phyloP scores from a whole-genome alignment of 192 early-diverging fungal genomes.

The Anaeromyces robustus region DNA sequence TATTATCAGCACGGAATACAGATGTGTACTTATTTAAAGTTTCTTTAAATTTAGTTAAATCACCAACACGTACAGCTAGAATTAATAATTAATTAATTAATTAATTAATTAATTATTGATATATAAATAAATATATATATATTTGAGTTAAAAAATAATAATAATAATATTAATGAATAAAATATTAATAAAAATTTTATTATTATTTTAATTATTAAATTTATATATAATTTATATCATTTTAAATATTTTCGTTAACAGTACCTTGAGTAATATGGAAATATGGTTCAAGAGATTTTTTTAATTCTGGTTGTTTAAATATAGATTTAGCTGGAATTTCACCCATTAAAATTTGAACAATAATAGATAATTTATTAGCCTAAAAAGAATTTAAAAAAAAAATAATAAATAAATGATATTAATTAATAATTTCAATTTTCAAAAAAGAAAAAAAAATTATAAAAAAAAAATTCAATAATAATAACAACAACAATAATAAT shows the following conservation, averaged over 20 bases:
- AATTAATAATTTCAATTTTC: too few species aligned
- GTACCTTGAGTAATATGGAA: slow-evolving; percentile 82
- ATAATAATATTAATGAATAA: too few species aligned
- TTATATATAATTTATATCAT: too few species aligned
- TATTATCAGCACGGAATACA: slow-evolving; percentile 76
- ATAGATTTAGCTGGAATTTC: slow-evolving; percentile 91
- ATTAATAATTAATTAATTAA: too few species aligned
- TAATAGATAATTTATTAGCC: slow-evolving; percentile 87
- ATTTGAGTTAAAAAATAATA: too few species aligned
- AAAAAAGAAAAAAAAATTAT: too few species aligned
- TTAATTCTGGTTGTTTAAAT: slow-evolving; percentile 74
- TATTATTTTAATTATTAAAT: too few species aligned
- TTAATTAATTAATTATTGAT: too few species aligned
- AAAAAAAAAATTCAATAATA: background rate
- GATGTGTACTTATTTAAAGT: slow-evolving; percentile 53
- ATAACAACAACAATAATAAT: slow-evolving; percentile 2
- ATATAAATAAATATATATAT: too few species aligned
- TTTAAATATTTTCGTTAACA: too few species aligned
- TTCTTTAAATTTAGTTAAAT: slow-evolving; percentile 85
- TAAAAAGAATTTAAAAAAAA: slow-evolving; percentile 10
- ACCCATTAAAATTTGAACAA: slow-evolving; percentile 96
- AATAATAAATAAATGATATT: too few species aligned
- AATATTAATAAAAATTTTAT: too few species aligned
- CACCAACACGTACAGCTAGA: slow-evolving; percentile 82
- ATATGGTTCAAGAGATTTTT: slow-evolving; percentile 78